Conservation (phyloP, 805 yeast genomes). For the Yamadazyma paraphyllophila region DNA sequence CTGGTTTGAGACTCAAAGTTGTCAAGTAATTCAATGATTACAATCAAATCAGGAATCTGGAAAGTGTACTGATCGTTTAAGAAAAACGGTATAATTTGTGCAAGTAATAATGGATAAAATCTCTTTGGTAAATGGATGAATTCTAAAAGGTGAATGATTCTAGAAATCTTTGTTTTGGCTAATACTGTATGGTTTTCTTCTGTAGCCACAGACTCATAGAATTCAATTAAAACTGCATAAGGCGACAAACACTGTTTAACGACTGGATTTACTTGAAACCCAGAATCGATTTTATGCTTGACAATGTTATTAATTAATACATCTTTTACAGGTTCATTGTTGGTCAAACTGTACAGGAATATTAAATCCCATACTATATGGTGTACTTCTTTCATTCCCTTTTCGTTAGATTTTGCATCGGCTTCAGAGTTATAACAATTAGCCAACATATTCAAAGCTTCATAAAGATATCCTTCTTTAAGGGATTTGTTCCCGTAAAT, state of each 20-base stretch:
- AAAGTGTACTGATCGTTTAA: slow-evolving; percentile 14
- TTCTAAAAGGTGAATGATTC: slow-evolving; percentile 47
- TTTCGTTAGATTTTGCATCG: slow-evolving; percentile 12
- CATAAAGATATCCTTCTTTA: slow-evolving; percentile 55
- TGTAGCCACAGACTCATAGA: slow-evolving; percentile 31
- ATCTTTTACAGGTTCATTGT: slow-evolving; percentile 56
- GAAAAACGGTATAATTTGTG: slow-evolving; percentile 48
- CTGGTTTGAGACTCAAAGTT: slow-evolving; percentile 26
- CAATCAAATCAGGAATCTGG: slow-evolving; percentile 31
- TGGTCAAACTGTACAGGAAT: slow-evolving; percentile 57
- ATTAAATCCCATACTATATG: slow-evolving; percentile 56
- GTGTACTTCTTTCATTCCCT: slow-evolving; percentile 45
- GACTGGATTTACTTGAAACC: slow-evolving; percentile 47
- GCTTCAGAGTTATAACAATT: slow-evolving; percentile 52
- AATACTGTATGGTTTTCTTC: slow-evolving; percentile 10
- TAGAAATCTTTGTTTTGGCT: slow-evolving; percentile 30
- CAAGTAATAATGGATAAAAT: slow-evolving; percentile 47
- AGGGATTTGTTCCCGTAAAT: slow-evolving; percentile 47
- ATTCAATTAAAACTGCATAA: slow-evolving; percentile 59
- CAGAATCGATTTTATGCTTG: slow-evolving; percentile 28
- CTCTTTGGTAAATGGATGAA: slow-evolving; percentile 46
- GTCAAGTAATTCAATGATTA: slow-evolving; percentile 40
- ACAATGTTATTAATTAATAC: slow-evolving; percentile 52
- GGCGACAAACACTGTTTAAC: slow-evolving; percentile 71
- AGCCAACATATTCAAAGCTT: slow-evolving; percentile 62